Conservation (phyloP, 805 yeast species). For the Blastobotrys chiropterorum region DNA sequence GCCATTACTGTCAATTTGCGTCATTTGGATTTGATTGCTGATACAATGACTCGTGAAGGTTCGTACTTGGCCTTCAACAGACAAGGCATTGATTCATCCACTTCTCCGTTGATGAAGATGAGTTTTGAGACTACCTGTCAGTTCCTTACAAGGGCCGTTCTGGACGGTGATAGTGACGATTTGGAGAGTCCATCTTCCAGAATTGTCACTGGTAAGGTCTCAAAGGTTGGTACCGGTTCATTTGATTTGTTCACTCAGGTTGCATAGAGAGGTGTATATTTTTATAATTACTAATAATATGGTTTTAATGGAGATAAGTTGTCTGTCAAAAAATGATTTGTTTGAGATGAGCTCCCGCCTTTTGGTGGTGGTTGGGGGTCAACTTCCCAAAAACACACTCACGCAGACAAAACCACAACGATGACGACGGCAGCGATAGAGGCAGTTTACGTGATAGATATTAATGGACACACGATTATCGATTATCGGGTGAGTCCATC, state of each 20-base stretch:
- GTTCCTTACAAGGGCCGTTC: conserved; percentile 91
- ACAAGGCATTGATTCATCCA: conserved; percentile 94
- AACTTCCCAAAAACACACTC: neutral
- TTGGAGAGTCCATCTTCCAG: conserved; percentile 90
- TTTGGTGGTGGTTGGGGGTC: too few relatives aligned
- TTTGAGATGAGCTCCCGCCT: neutral
- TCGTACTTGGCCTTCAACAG: conserved; percentile 93
- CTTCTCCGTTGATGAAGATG: conserved; percentile 98
- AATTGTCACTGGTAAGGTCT: conserved; percentile 84
- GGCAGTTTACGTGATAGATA: conserved; percentile 38
- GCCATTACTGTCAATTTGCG: conserved; percentile 90
- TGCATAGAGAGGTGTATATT: conserved; percentile 2
- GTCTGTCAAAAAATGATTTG: neutral
- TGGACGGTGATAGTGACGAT: conserved; percentile 84
- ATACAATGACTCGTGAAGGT: conserved; percentile 99
- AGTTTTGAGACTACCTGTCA: conserved; percentile 98
- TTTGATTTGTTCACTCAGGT: conserved; percentile 56
- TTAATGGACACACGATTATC: conserved; percentile 36
- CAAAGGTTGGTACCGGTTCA: conserved; percentile 92
- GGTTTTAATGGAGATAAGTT: neutral
- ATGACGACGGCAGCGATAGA: conserved; percentile 23
- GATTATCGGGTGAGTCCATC: conserved; percentile 33
- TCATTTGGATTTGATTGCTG: conserved; percentile 95
- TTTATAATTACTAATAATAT: neutral
- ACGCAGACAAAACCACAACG: neutral